Base-by-base conservation (phyloP, 371 early-diverging fungal species). In the Smittium culicis region DNA sequence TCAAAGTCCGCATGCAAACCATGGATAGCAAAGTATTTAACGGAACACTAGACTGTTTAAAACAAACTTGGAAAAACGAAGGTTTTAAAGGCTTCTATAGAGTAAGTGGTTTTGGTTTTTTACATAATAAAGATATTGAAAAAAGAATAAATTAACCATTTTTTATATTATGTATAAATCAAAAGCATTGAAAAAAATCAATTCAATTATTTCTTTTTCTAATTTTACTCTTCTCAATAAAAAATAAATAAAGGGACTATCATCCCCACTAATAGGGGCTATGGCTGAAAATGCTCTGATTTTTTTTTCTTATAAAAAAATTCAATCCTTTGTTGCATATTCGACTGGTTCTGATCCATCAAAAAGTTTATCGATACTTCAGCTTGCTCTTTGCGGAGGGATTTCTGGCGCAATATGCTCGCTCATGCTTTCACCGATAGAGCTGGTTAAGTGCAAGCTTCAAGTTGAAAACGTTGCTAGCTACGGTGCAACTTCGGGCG, bases 1-100 rank as follows among this genome's bases (percentile, higher is more conserved):
- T 97, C 77, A 97, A 97, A 71, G 94, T 94, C 29, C 85, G 95
- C 11, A 83, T 96, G 60, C 98, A 97, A 73, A 88, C 93, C 0
- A 71, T 86, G 65, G 80, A 82, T 54, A 73, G 74, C 25, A 83
- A 84, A 5, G 79, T 80, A 60, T 96, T 88, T 74, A 79, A 77
- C 30, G 94, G 94, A 25, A 92, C 95, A 0, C 65, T 85, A 56
- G 90, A 94, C 69, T 96, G 96, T 68, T 79, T 96, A 66, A 81
- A 71, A 66, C 79, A 81, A 30, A 87, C 86, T 0, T 63, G 87
- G 62, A 73, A 75, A 32, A 79, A 84, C 69, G 87, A 93, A 75
- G 94, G 94, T 1, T 65, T 88, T 65, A 75, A 74, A 35, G 90
- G 89, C 2, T 81, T 94, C 35, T 94, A 89, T 79, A 89, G 86